phyloP scores from a whole-genome alignment of 495 filamentous ascomycete genomes.

The Chaetomium cochliodes region DNA sequence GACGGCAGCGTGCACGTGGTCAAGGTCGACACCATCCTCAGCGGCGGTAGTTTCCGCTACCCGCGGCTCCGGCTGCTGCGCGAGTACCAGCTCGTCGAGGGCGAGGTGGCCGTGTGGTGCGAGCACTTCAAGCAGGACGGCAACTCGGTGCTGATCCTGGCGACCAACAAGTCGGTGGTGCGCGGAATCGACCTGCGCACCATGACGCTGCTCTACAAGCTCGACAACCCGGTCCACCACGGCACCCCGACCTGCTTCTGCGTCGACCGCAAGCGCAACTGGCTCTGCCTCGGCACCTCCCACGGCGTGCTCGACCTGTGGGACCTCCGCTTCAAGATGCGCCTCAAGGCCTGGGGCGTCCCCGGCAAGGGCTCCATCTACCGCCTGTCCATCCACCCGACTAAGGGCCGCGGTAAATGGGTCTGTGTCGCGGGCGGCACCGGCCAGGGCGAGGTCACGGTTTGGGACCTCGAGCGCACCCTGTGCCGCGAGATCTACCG shows the following conservation, averaged over 20 bases:
- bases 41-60: slow-evolving; percentile 63
- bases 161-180: slow-evolving; percentile 80
- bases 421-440: slow-evolving; percentile 86
- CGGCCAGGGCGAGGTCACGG: slow-evolving; percentile 85
- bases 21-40: slow-evolving; percentile 71
- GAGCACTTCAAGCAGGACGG: slow-evolving; percentile 86
- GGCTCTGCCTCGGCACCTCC: slow-evolving; percentile 87
- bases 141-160: slow-evolving; percentile 76
- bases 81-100: slow-evolving; percentile 71
- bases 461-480: slow-evolving; percentile 93
- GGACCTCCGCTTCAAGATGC: slow-evolving; percentile 90
- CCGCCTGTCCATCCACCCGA: slow-evolving; percentile 72
- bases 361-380: slow-evolving; percentile 80
- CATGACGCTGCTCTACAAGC: slow-evolving; percentile 75
- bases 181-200: slow-evolving; percentile 83
- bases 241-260: slow-evolving; percentile 93
- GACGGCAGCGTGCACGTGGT: slow-evolving; percentile 91
- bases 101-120: slow-evolving; percentile 83
- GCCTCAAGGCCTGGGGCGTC: slow-evolving; percentile 85
- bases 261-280: slow-evolving; percentile 76
- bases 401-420: slow-evolving; percentile 71
- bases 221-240: slow-evolving; percentile 91
- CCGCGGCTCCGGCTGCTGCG: slow-evolving; percentile 72
- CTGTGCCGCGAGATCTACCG: slow-evolving; percentile 88
- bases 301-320: slow-evolving; percentile 92